Evolutionary conservation across 2,329 filamentous ascomycete genomes (phyloP).

Genomic region (Endothia cerciana): DNA sequence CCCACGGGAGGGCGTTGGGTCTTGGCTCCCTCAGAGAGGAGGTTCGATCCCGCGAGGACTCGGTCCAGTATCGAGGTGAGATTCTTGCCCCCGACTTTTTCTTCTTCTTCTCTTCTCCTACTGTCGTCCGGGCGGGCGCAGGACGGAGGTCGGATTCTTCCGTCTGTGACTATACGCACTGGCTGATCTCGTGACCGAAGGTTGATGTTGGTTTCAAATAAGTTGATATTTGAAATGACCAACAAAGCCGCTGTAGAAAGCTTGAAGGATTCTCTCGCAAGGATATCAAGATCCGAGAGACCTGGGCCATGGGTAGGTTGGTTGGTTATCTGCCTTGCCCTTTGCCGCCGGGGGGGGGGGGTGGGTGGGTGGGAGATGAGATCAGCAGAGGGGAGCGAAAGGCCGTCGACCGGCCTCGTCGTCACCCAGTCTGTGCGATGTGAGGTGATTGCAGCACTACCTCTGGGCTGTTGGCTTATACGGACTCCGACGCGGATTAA

Average conservation of each 20-base stretch:
- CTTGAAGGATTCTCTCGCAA: not conserved
- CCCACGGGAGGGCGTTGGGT: not conserved
- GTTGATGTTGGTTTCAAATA: conserved; percentile 8
- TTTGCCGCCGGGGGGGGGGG: not conserved
- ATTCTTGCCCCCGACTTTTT: not conserved
- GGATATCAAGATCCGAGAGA: not conserved
- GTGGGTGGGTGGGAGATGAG: not conserved
- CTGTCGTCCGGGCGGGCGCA: not conserved
- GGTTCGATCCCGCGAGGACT: not conserved
- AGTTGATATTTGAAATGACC: conserved; percentile 4
- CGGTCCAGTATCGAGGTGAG: not conserved
- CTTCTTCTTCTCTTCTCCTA: not conserved
- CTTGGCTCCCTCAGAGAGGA: not conserved
- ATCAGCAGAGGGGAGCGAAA: conserved; percentile 1
- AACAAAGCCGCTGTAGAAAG: not conserved
- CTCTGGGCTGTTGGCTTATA: conserved; percentile 1
- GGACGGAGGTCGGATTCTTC: not conserved
- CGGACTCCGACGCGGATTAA: conserved; percentile 11
- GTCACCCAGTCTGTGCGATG: not conserved
- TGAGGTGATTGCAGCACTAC: conserved; percentile 3
- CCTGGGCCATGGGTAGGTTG: not conserved
- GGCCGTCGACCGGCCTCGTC: not conserved
- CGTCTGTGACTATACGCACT: not conserved
- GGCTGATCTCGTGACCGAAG: not conserved
- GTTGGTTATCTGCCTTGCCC: not conserved